Percentiles rank a stretch among this genome's conserved stretches.
These are phyloP conservation scores for Scutellaria galericulata DNA, from an alignment of 257 asterid genomes.

Conservation along the genomic window DNA sequence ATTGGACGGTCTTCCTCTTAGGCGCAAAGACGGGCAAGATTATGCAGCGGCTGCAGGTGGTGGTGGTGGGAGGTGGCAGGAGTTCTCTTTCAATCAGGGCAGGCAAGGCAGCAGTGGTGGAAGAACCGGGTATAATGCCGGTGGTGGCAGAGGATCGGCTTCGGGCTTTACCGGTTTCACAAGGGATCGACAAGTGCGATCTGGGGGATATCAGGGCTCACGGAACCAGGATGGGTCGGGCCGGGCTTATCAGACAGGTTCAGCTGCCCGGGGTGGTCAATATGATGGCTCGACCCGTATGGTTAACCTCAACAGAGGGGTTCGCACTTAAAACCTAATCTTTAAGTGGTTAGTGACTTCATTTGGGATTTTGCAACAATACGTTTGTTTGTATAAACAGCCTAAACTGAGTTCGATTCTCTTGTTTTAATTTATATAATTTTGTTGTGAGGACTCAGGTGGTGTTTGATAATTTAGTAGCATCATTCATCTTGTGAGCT, in stretches of 20 bases:
- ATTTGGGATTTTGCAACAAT: too few relatives aligned
- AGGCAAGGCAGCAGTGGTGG: conserved; percentile 58
- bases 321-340: conserved; percentile 43
- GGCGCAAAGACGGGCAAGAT: conserved; percentile 92
- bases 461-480: too few relatives aligned
- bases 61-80: conserved; percentile 76
- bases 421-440: too few relatives aligned
- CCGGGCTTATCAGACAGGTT: conserved; percentile 53
- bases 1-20: conserved; percentile 70
- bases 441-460: too few relatives aligned
- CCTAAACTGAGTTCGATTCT: too few relatives aligned
- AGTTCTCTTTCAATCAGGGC: conserved; percentile 70
- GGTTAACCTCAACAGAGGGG: conserved; percentile 87
- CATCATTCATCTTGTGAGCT: too few relatives aligned
- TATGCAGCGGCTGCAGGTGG: conserved; percentile 61
- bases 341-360: neutral
- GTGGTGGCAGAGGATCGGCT: conserved; percentile 47
- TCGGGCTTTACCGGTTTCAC: conserved; percentile 39
- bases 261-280: conserved; percentile 60
- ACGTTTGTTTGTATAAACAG: too few relatives aligned
- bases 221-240: conserved; percentile 40
- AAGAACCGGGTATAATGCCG: conserved; percentile 51
- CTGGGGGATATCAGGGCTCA: conserved; percentile 25
- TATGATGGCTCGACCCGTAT: conserved; percentile 68
- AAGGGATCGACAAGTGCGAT: conserved; percentile 63